These are phyloP conservation scores for Calonectria crousiana DNA, from an alignment of 2,329 filamentous ascomycete species.

Conservation along the genomic window DNA sequence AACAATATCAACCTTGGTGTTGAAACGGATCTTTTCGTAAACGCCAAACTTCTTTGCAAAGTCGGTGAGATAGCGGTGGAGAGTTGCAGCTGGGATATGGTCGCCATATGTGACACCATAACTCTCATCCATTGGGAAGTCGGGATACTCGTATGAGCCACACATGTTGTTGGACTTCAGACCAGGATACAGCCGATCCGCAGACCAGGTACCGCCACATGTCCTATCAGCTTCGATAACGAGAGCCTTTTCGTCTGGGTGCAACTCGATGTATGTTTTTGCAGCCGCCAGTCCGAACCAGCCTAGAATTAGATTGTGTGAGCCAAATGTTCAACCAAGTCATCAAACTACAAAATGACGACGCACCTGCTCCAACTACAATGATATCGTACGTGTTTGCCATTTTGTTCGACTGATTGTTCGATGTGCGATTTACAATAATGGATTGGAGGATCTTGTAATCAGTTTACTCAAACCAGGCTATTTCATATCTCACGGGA, in stretches of 20 bases:
- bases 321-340: not conserved
- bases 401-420: not conserved
- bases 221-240: slow-evolving; percentile 62
- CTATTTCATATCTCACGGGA: not conserved
- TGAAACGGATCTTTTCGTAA: slow-evolving; percentile 57
- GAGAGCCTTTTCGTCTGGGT: slow-evolving; percentile 58
- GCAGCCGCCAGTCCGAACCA: slow-evolving; percentile 64
- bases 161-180: slow-evolving; percentile 73
- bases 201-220: slow-evolving; percentile 71
- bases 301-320: slow-evolving; percentile 43
- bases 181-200: slow-evolving; percentile 68
- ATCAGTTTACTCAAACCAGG: not conserved
- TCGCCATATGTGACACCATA: slow-evolving; percentile 51
- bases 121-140: slow-evolving; percentile 68
- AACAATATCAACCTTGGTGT: slow-evolving; percentile 61
- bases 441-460: not conserved
- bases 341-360: not conserved
- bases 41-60: slow-evolving; percentile 60
- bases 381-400: slow-evolving; percentile 6
- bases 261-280: slow-evolving; percentile 63
- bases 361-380: slow-evolving; percentile 16
- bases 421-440: not conserved
- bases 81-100: slow-evolving; percentile 50
- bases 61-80: slow-evolving; percentile 51
- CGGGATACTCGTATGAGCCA: slow-evolving; percentile 72